Conservation (phyloP, 768 basidiomycete genomes). For the Thelephora ganbajun region DNA sequence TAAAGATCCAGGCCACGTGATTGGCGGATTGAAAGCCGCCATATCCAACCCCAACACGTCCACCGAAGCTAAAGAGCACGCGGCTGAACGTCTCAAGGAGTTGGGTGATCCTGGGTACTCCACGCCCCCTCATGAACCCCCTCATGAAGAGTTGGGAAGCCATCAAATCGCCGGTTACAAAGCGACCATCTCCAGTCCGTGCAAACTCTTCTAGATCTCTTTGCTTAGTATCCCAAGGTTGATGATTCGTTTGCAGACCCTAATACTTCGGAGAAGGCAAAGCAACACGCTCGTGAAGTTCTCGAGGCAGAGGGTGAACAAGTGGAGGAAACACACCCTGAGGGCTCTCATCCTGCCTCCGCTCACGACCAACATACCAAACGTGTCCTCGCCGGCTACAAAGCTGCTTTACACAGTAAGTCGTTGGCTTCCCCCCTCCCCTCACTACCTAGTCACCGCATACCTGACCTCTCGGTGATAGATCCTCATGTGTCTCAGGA, state of each 20-base stretch:
- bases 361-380: slow-evolving; percentile 25
- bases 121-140: neutral
- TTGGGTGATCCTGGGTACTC: slow-evolving; percentile 16
- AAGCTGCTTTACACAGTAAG: slow-evolving; percentile 38
- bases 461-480: slow-evolving; percentile 9
- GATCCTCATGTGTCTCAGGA: slow-evolving; percentile 32
- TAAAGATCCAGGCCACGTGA: slow-evolving; percentile 33
- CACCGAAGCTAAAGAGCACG: slow-evolving; percentile 36
- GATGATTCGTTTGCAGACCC: slow-evolving; percentile 20
- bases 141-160: neutral
- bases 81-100: slow-evolving; percentile 28
- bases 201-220: neutral
- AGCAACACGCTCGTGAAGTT: slow-evolving; percentile 39
- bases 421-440: neutral
- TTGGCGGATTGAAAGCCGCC: slow-evolving; percentile 44
- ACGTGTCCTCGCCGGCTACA: slow-evolving; percentile 41
- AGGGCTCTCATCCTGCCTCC: neutral
- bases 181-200: neutral
- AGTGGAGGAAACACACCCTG: slow-evolving; percentile 11
- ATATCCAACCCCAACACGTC: slow-evolving; percentile 45
- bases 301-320: slow-evolving; percentile 30
- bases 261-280: slow-evolving; percentile 32
- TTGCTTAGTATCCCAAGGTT: neutral
- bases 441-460: neutral
- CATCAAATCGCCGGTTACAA: neutral